Conservation (phyloP, 23 red algal species). For the Cyanidium caldarium region DNA sequence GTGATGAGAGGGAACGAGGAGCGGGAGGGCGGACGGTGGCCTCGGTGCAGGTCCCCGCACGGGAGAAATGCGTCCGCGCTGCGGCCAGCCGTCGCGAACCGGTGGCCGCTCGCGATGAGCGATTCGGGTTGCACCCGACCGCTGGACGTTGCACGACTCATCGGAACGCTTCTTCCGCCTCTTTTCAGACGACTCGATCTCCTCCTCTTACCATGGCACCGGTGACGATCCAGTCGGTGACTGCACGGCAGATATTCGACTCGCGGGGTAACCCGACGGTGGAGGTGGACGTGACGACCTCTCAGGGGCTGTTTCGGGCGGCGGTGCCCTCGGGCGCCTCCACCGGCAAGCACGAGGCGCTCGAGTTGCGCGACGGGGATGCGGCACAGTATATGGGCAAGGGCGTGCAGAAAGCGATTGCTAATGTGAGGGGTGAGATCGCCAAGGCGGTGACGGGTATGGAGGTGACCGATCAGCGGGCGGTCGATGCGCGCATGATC, state of each 20-base stretch:
- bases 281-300: slow-evolving; percentile 94
- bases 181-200: too few relatives aligned
- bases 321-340: slow-evolving; percentile 82
- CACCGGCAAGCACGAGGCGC: slow-evolving; percentile 50
- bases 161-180: too few relatives aligned
- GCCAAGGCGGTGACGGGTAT: slow-evolving; percentile 69
- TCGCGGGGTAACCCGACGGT: slow-evolving; percentile 76
- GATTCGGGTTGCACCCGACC: too few relatives aligned
- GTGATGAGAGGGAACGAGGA: too few relatives aligned
- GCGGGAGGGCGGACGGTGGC: too few relatives aligned
- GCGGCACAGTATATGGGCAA: slow-evolving; percentile 42
- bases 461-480: slow-evolving; percentile 78
- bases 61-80: too few relatives aligned
- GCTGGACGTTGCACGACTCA: too few relatives aligned
- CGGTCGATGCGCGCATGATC: slow-evolving; percentile 68
- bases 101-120: too few relatives aligned
- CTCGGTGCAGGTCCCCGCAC: too few relatives aligned
- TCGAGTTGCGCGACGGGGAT: slow-evolving; percentile 85
- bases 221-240: slow-evolving; percentile 29
- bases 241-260: slow-evolving; percentile 63
- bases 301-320: slow-evolving; percentile 58
- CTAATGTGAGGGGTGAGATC: slow-evolving; percentile 74
- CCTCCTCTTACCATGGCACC: neutral
- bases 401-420: slow-evolving; percentile 79
- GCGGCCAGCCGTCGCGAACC: too few relatives aligned